Base-by-base conservation (phyloP, 208 protist species). In the Leishmania arabica region DNA sequence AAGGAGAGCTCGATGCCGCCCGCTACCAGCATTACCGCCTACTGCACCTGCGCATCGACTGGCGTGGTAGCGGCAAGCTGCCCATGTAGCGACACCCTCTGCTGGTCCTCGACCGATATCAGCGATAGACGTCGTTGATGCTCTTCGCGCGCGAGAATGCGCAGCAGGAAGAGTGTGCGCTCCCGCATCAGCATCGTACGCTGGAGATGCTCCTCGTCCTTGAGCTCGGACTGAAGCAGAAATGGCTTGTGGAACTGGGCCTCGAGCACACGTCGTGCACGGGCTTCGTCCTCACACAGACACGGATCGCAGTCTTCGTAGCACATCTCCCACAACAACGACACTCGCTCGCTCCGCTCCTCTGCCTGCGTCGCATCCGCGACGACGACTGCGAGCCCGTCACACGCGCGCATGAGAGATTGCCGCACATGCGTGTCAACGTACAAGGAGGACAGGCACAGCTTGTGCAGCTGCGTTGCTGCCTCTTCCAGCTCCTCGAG, bases 321-420 rank as follows among this genome's bases (percentile, higher is more conserved):
- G 24, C 88, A 83, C 90, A 92, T 92, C 53, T 84, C 84, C 90
- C 90, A 94, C 42, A 94, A 79, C 73, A 94, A 73, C 19, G 77
- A 77, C 69, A 83, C 84, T 60, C 90, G 86, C 66, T 86, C 86
- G 34, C 77, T 74, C 86, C 88, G 90, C 85, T 94, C 90, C 13
- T 90, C 75, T 27, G 78, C 81, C 31, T 31, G 27, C 9, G 64
- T 79, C 24, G 60, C 7, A n/a, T 81, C 77, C 37, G 91, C 80
- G 1, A 80, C 13, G 24, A 75, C 54, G n/a, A 69, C 56, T 21
- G 78, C 64, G 15, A 69, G 47, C 42, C 69, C 49, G n/a, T 75
- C 75, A 49, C 70, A 77, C 27, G 60, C 76, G 4, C 69, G 75
- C 19, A 17, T 24, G 13, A 87, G 75, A 3, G 56, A 74, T 31